phyloP scores from a whole-genome alignment of 495 filamentous ascomycete species.

The Corynascus novoguineensis region DNA sequence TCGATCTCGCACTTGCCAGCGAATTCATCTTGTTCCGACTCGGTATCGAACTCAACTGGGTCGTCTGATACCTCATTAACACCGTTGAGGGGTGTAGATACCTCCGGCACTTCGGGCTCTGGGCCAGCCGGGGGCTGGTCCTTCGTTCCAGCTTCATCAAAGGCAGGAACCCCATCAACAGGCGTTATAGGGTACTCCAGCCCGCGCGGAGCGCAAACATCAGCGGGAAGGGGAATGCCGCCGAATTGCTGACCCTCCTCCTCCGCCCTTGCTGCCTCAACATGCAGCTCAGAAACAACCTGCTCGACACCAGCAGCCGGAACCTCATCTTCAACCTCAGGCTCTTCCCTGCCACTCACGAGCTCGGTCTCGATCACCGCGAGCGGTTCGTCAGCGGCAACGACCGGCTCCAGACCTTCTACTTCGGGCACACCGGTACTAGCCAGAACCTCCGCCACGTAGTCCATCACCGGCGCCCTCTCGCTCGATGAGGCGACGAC shows the following conservation, averaged over 20 bases:
- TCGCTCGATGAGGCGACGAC: not conserved
- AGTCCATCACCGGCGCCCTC: not conserved
- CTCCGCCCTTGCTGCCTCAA: not conserved
- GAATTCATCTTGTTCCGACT: not conserved
- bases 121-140: not conserved
- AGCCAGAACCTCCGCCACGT: not conserved
- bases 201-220: not conserved
- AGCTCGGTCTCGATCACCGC: not conserved
- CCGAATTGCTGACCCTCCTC: not conserved
- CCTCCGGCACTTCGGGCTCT: not conserved
- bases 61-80: not conserved
- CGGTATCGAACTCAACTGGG: not conserved
- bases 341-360: not conserved
- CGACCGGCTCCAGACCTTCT: not conserved
- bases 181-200: not conserved
- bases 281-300: not conserved
- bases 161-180: constrained; percentile 3
- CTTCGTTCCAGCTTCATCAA: not conserved
- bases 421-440: not conserved
- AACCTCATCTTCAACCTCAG: not conserved
- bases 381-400: not conserved
- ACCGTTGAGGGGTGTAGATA: not conserved
- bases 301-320: not conserved
- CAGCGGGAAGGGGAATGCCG: not conserved
- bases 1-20: not conserved